A percentile compares a stretch with the other conserved stretches of the same genome.
Conservation (phyloP, 2,329 filamentous ascomycete genomes). For the Penicillium sp. region DNA sequence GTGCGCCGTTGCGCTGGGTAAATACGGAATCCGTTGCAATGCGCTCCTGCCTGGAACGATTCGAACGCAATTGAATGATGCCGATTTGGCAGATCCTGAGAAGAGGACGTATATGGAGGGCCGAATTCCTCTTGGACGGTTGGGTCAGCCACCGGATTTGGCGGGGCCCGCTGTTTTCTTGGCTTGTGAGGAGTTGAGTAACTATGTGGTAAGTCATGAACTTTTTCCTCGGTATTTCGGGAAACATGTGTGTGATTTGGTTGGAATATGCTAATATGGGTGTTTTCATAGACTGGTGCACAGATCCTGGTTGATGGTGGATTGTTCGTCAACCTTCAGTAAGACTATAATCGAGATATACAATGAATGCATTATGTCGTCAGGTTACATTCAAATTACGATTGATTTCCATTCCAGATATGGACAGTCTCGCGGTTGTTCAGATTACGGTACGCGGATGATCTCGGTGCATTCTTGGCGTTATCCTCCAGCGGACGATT, state of each 20-base stretch:
- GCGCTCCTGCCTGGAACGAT: conserved; percentile 83
- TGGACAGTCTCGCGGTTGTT: background rate
- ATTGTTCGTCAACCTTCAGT: conserved; percentile 86
- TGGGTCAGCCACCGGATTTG: conserved; percentile 73
- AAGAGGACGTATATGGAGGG: conserved; percentile 81
- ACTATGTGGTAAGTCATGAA: conserved; percentile 63
- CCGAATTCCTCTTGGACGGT: conserved; percentile 75
- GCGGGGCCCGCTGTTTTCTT: conserved; percentile 85
- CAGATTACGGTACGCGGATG: background rate
- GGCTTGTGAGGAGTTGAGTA: conserved; percentile 75
- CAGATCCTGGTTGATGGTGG: conserved; percentile 87
- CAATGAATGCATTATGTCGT: background rate
- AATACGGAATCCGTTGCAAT: conserved; percentile 78
- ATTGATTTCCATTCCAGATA: background rate
- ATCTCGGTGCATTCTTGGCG: background rate
- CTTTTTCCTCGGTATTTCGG: background rate
- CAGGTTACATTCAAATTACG: background rate
- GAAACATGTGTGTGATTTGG: background rate
- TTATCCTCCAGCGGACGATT: too few species aligned
- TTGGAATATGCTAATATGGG: background rate
- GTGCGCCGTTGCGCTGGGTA: conserved; percentile 75
- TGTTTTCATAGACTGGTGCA: conserved; percentile 63
- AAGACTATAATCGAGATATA: background rate
- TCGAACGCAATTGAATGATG: conserved; percentile 80
- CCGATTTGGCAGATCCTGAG: conserved; percentile 71